These are phyloP conservation scores for Staphylotrichum longicolle DNA, from an alignment of 495 filamentous ascomycete genomes.

Conservation along the genomic window DNA sequence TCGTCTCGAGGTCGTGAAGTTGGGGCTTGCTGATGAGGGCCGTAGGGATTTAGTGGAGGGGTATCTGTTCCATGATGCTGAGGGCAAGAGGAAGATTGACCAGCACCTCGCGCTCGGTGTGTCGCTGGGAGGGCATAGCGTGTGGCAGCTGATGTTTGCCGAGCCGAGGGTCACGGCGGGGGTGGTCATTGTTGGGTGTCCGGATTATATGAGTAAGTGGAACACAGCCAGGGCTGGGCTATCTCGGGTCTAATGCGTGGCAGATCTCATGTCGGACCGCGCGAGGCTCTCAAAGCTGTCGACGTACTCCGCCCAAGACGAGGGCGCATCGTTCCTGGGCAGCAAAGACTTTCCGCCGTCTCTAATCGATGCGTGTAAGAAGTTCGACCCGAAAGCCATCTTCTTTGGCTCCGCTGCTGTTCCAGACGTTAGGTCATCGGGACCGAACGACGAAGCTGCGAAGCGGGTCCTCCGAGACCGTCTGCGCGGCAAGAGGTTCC, in stretches of 20 bases:
- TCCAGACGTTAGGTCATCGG: slow-evolving; percentile 18
- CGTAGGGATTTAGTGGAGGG: slow-evolving; percentile 71
- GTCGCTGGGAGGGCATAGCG: slow-evolving; percentile 83
- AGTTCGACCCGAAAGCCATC: slow-evolving; percentile 67
- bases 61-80: slow-evolving; percentile 63
- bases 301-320: slow-evolving; percentile 50
- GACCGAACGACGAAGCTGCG: neutral
- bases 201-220: slow-evolving; percentile 68
- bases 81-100: slow-evolving; percentile 48
- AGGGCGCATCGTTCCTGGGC: slow-evolving; percentile 66
- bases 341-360: slow-evolving; percentile 70
- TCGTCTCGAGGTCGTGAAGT: neutral
- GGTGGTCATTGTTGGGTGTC: slow-evolving; percentile 81
- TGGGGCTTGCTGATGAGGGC: slow-evolving; percentile 12
- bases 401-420: slow-evolving; percentile 54
- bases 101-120: slow-evolving; percentile 76
- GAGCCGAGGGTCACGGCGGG: slow-evolving; percentile 75
- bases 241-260: neutral
- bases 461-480: slow-evolving; percentile 48
- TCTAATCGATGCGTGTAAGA: slow-evolving; percentile 59
- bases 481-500: slow-evolving; percentile 69
- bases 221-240: neutral
- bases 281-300: slow-evolving; percentile 68
- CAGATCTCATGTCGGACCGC: slow-evolving; percentile 70
- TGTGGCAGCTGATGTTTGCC: slow-evolving; percentile 76